These are phyloP conservation scores for Starmerella sirachaensis DNA, from an alignment of 805 yeast species.

Conservation along the genomic window DNA sequence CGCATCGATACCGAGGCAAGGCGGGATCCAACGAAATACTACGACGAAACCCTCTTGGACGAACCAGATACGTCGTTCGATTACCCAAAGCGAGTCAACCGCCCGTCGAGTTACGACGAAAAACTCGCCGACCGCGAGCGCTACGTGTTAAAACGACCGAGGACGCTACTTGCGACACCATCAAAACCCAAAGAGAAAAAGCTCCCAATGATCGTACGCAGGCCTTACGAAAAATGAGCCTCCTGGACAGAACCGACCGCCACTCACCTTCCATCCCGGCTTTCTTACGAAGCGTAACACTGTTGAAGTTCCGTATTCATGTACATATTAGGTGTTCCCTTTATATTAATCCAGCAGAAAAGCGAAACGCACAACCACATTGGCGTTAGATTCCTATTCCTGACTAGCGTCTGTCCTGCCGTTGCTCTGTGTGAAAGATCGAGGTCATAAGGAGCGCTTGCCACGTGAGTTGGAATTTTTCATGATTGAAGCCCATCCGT, in stretches of 20 bases:
- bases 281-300: too few species aligned
- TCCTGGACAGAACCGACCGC: too few species aligned
- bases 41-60: constrained; percentile 19
- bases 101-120: constrained; percentile 31
- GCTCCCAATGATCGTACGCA: constrained; percentile 13
- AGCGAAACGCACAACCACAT: too few species aligned
- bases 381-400: too few species aligned
- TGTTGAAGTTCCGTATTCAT: too few species aligned
- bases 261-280: too few species aligned
- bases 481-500: constrained; percentile 43
- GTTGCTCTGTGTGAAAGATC: too few species aligned
- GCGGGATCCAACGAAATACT: constrained; percentile 21
- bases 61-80: constrained; percentile 21
- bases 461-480: constrained; percentile 7
- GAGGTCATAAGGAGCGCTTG: too few species aligned
- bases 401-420: too few species aligned
- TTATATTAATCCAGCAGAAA: background rate
- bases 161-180: constrained; percentile 14
- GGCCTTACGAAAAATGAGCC: constrained; percentile 8
- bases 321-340: background rate
- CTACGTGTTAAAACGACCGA: constrained; percentile 35
- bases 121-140: constrained; percentile 42
- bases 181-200: constrained; percentile 11
- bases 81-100: constrained; percentile 24
- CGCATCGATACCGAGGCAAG: constrained; percentile 14